Base-by-base conservation (phyloP, 192 early-diverging fungal genomes). In the Coemansia sp. region DNA sequence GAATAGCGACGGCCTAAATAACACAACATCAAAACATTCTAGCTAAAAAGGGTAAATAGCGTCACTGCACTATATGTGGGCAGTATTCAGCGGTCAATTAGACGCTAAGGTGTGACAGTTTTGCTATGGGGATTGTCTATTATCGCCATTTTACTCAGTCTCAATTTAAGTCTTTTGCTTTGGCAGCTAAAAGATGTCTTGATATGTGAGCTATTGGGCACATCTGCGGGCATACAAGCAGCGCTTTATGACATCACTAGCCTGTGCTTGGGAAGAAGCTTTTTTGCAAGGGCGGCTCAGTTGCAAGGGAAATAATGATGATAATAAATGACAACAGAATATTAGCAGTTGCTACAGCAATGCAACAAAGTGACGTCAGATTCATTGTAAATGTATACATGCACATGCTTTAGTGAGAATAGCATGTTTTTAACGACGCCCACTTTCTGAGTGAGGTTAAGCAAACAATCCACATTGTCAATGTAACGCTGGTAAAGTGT, bases 191-290 rank as follows among this genome's bases (percentile, higher is more conserved):
- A 46, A 20, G 18, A 18, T 21, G 20, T 6, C 43, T 46, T 8
- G n/a, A 46, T 26, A 42, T n/a, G 53, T 24, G 56, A 37, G 13
- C 1, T 14, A 42, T 40, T 55, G 36, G 63, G n/a, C 63, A 65
- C 13, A 39, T 26, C 37, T 20, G 18, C 11, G 3, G 8, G 24
- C 21, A 2, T 9, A n/a, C 9, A 9, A 3, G 23, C 26, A 10
- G 48, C 48, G 0, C 48, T 24, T 26, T 13, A 50, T 9, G 9
- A 13, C 23, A 26, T 21, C 48, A 13, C 48, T 13, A 10, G 13
- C 23, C 13, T 24, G 2, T 50, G 21, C 48, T 4, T 24, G 11
- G 48, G 10, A 9, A 26, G 10, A 21, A 10, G n/a, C n/a, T n/a
- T n/a, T n/a, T 50, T 50, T 26, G 48, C 23, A 5, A 11, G 23